Evolutionary conservation across 495 filamentous ascomycete species (phyloP), one percentile per base, ranked within the genome.

Genomic region (Pseudomonodictys pantanalensis): DNA sequence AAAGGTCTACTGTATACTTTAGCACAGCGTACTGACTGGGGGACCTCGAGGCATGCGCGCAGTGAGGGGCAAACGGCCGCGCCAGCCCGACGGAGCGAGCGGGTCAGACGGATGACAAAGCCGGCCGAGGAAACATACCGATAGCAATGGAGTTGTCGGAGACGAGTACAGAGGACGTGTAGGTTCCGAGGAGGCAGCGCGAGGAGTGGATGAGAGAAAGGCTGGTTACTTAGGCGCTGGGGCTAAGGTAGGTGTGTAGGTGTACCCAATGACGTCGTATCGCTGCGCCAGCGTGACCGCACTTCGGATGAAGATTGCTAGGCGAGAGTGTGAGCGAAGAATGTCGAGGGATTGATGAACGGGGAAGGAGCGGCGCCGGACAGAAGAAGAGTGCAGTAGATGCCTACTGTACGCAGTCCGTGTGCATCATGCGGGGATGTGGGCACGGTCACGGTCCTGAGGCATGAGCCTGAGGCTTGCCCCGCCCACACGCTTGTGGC

Each of bases 231-330:
- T 58, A 51, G 56, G 56, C 56, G 48, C 56, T 60, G 24, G 47
- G 23, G 46, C 48, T 52, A 47, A 41, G n/a, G n/a, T n/a, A n/a
- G n/a, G n/a, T n/a, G n/a, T n/a, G n/a, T n/a, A n/a, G n/a, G n/a
- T n/a, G n/a, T n/a, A n/a, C n/a, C 56, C 15, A 60, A 61, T 61
- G 58, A 61, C 58, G 58, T 61, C 58, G 58, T 24, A 30, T 25
- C 17, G 5, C 20, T 28, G 33, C 46, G 50, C 41, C 58, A 49
- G 51, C 58, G 50, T 29, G 18, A 26, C 20, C 22, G 45, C 23
- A 35, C 30, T 9, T 11, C 12, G 23, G 52, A 6, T n/a, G 29
- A 33, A 42, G 1, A 47, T 20, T 38, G 45, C 18, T 15, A 12
- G 30, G 43, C 2, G n/a, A n/a, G n/a, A n/a, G n/a, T n/a, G n/a